phyloP scores from a whole-genome alignment of 1,139 yeast genomes.

The Debaryomyces udenii region DNA sequence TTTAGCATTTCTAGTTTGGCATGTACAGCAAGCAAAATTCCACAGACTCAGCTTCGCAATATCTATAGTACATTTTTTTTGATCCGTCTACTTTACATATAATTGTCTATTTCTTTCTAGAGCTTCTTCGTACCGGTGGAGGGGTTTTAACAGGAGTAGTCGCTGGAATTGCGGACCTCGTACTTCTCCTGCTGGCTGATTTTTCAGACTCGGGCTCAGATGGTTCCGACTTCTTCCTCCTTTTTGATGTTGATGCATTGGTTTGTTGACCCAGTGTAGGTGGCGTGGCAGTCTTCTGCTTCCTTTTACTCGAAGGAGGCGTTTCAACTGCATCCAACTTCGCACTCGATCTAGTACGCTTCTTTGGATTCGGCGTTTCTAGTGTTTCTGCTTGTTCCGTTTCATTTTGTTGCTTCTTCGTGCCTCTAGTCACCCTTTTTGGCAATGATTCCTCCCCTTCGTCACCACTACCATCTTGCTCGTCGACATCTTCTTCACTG shows the following conservation, averaged over 20 bases:
- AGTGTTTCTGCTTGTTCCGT: constrained; percentile 11
- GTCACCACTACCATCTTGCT: constrained; percentile 20
- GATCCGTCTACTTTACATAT: not conserved
- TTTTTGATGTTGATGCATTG: constrained; percentile 18
- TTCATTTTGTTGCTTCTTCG: constrained; percentile 9
- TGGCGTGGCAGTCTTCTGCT: constrained; percentile 18
- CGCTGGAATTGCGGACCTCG: constrained; percentile 14
- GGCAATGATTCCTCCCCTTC: constrained; percentile 16
- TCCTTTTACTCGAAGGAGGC: constrained; percentile 17
- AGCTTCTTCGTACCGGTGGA: constrained; percentile 30
- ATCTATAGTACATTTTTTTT: not conserved
- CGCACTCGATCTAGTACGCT: constrained; percentile 32
- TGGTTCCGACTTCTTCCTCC: constrained; percentile 32
- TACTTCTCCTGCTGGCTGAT: constrained; percentile 12
- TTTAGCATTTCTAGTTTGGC: no score
- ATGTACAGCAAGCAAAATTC: no score
- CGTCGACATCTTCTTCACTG: constrained; percentile 17
- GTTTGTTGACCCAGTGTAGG: constrained; percentile 10
- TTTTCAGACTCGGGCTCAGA: constrained; percentile 21
- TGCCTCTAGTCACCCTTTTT: constrained; percentile 16
- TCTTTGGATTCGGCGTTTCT: constrained; percentile 22
- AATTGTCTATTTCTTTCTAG: constrained; percentile 26
- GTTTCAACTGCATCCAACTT: constrained; percentile 24
- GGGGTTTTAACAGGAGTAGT: constrained; percentile 18
- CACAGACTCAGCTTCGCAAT: no score